These are phyloP conservation scores for Styphnolobium japonicum DNA, from an alignment of 306 rosid species.

Conservation along the genomic window DNA sequence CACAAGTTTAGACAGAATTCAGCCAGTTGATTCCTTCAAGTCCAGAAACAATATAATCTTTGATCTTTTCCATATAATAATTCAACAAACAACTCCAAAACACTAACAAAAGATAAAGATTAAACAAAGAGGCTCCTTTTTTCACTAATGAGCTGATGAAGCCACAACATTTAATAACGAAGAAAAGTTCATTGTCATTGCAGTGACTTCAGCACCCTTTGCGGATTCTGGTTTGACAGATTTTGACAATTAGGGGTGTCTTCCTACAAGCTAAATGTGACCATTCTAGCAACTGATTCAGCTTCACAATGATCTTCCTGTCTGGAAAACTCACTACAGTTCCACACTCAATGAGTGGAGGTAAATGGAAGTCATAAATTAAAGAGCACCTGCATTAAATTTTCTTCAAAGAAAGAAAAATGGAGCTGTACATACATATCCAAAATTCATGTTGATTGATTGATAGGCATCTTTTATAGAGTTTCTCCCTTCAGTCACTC, in stretches of 20 bases:
- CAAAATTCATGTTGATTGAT: not conserved
- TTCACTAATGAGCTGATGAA: not conserved
- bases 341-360: not conserved
- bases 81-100: not conserved
- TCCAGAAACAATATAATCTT: slow-evolving; percentile 2
- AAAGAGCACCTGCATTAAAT: not conserved
- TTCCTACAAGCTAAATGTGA: not conserved
- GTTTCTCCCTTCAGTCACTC: not conserved
- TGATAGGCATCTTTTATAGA: not conserved
- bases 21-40: slow-evolving; percentile 10
- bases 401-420: not conserved
- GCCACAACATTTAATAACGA: not conserved
- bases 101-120: not conserved
- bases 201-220: not conserved
- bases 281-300: not conserved
- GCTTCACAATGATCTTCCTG: not conserved
- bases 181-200: not conserved
- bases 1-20: not conserved
- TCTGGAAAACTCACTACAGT: not conserved
- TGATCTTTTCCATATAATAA: not conserved
- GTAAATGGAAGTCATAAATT: not conserved
- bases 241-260: not conserved
- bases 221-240: not conserved
- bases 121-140: slow-evolving; percentile 1
- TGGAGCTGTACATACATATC: not conserved